Base-by-base conservation (phyloP, 2,329 filamentous ascomycete species). In the Cladosporium sp. region DNA sequence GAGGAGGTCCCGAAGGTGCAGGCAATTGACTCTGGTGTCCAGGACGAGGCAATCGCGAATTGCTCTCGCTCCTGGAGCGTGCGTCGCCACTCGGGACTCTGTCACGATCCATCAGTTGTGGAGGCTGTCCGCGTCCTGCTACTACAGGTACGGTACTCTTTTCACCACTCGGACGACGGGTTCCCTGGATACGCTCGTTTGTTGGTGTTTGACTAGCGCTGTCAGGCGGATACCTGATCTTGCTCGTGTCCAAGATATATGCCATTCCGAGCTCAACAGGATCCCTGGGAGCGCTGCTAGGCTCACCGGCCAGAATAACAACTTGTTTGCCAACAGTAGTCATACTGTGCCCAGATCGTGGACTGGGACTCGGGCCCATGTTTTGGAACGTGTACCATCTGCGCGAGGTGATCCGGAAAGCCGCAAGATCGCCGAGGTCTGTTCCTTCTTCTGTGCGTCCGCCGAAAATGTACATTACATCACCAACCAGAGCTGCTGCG, bases 361-460 rank as follows among this genome's bases (percentile, higher is more conserved):
- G 87, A 3, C 92, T 97, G 0, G 94, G 94, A 1, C 92, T 95
- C 3, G 92, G 92, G 0, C 94, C 94, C 94, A 99, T 99, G 71
- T 99, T 99, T 71, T 99, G 94, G 75, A 99, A 99, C 37, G 94
- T 99, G 73, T 97, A 99, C 94, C 94, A 99, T 60, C 94, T 85
- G 64, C 90, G 87, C 11, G 92, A 92, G 0, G 88, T 85, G 66
- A 90, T 90, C 51, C 86, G 82, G 74, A 90, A 90, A 9, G 94
- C 94, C 2, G 94, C 93, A 43, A 99, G 81, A 73, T 99, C 94
- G 36, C 93, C 94, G 3, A 99, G 79, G 72, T 99, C 94, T 28
- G 87, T 85, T 1, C 94, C 94, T 66, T 97, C 92, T 70, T 97
- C 91, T 0, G 92, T 97, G 60, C 94, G 88, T 45, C 94, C 94